Evolutionary conservation across 164 flowering plant genomes (phyloP).

Genomic region (Vitis rupestris): DNA sequence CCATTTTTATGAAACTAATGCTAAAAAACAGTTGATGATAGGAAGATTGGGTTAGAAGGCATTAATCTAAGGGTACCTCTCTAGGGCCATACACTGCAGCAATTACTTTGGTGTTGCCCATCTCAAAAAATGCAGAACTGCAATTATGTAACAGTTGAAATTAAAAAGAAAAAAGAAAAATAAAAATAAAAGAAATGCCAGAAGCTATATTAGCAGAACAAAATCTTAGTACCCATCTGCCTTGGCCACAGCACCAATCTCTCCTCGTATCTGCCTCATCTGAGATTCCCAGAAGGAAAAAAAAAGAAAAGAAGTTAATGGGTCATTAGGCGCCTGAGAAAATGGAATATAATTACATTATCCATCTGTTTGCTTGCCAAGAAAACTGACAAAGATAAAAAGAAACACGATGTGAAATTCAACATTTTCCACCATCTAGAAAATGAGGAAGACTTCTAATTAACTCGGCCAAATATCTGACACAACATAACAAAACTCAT

Average conservation of each 20-base stretch:
- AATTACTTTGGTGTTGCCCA: slow-evolving; percentile 97
- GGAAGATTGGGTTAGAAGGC: neutral
- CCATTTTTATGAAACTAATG: no score
- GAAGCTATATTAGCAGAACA: neutral
- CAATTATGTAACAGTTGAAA: slow-evolving; percentile 7
- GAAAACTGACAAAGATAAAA: neutral
- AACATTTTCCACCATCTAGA: neutral
- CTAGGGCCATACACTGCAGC: slow-evolving; percentile 99
- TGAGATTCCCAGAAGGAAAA: slow-evolving; percentile 19
- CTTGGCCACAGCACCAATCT: slow-evolving; percentile 74
- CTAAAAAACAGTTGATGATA: neutral
- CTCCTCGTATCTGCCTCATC: slow-evolving; percentile 90
- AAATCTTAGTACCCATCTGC: slow-evolving; percentile 75
- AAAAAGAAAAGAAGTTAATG: neutral
- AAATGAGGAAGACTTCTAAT: neutral
- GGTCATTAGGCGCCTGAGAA: no score
- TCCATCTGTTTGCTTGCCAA: no score
- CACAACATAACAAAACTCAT: no score
- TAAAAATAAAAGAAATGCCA: neutral
- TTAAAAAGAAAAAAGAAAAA: neutral
- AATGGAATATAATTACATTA: no score
- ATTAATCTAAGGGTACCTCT: slow-evolving; percentile 55
- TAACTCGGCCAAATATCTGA: no score
- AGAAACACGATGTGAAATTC: neutral
- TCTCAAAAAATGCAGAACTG: slow-evolving; percentile 94